Evolutionary conservation across 2,329 filamentous ascomycete species (phyloP).

Genomic region (Talaromyces sp.): DNA sequence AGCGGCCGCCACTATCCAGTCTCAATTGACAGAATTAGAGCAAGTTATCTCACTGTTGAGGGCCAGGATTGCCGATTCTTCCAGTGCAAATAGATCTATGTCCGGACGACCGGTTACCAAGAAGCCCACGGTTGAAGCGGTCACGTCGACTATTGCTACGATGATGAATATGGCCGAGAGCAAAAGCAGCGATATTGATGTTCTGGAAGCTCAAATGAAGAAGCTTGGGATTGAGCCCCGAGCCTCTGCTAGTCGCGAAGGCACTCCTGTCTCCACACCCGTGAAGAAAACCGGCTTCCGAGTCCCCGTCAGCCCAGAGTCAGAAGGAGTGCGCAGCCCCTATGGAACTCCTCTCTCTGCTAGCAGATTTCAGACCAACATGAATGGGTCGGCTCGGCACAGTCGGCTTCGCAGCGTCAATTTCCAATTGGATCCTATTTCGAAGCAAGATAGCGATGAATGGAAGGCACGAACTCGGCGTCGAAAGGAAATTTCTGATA

Average conservation of each 20-base stretch:
- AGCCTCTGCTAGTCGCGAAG: conserved; percentile 32
- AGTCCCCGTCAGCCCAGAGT: conserved; percentile 39
- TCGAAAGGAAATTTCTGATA: conserved; percentile 26
- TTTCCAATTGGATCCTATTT: conserved; percentile 24
- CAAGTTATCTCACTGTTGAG: conserved; percentile 75
- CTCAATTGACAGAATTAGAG: conserved; percentile 72
- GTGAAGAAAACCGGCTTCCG: conserved; percentile 32
- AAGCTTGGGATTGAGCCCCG: conserved; percentile 57
- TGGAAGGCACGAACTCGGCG: conserved; percentile 39
- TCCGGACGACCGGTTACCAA: conserved; percentile 39
- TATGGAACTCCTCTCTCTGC: conserved; percentile 44
- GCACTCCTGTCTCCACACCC: conserved; percentile 37
- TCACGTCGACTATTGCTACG: conserved; percentile 85
- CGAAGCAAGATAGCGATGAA: conserved; percentile 30
- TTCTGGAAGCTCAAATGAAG: conserved; percentile 82
- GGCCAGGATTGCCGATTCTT: conserved; percentile 65
- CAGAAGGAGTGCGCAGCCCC: conserved; percentile 32
- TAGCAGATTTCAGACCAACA: conserved; percentile 34
- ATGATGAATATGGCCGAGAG: conserved; percentile 93
- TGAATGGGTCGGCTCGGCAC: conserved; percentile 34
- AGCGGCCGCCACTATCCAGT: conserved; percentile 70
- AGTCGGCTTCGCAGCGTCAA: conserved; percentile 35
- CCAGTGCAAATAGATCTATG: conserved; percentile 44
- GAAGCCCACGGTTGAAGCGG: conserved; percentile 83
- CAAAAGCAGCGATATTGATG: conserved; percentile 83